Conservation (phyloP, 2,329 filamentous ascomycete species). For the Nemania sp. region DNA sequence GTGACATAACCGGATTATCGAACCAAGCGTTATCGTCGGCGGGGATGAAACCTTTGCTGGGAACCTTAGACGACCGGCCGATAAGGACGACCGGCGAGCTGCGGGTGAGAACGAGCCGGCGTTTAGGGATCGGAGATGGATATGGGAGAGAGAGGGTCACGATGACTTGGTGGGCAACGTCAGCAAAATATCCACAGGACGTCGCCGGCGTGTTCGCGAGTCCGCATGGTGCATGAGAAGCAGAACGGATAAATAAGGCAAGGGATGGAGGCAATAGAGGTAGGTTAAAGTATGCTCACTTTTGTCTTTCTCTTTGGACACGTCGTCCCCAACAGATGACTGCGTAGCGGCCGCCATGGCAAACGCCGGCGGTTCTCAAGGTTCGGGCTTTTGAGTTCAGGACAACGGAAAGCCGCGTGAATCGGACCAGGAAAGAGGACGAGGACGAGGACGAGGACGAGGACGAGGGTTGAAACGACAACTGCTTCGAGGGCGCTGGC, state of each 20-base stretch:
- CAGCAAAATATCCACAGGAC: conserved; percentile 6
- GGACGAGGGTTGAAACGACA: too few species aligned
- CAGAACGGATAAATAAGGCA: background rate
- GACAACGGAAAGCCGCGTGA: background rate
- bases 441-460: too few species aligned
- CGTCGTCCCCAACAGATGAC: conserved; percentile 1
- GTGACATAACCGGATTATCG: conserved; percentile 72
- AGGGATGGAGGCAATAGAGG: background rate
- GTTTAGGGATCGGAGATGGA: conserved; percentile 25
- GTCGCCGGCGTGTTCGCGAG: too few species aligned
- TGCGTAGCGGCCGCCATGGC: conserved; percentile 17
- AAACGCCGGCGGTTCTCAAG: background rate
- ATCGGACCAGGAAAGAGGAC: background rate
- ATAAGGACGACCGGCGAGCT: conserved; percentile 37
- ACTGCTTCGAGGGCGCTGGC: too few species aligned
- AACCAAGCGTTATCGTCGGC: conserved; percentile 64
- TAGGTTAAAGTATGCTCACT: conserved; percentile 17
- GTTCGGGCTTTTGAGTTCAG: background rate
- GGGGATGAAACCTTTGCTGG: conserved; percentile 47
- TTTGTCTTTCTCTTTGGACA: conserved; percentile 17
- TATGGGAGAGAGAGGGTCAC: conserved; percentile 12
- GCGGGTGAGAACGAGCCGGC: conserved; percentile 38
- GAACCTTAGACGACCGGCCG: conserved; percentile 51
- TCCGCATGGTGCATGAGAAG: too few species aligned
- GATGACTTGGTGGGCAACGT: conserved; percentile 28